phyloP scores from a whole-genome alignment of 768 basidiomycete species.

The Lactarius trivialis region DNA sequence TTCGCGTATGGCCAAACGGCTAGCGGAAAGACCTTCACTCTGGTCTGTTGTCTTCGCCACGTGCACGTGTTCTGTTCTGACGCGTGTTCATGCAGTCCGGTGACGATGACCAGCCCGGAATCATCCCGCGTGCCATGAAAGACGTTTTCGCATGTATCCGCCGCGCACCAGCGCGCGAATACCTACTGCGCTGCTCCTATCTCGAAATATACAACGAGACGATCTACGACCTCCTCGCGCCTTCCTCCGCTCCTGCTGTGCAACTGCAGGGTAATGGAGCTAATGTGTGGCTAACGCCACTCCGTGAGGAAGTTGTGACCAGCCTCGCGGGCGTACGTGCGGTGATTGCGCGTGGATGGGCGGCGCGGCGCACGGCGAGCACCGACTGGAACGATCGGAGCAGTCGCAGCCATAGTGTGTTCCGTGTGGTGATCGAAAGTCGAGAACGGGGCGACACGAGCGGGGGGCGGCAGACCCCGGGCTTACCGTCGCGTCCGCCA shows the following conservation, averaged over 20 bases:
- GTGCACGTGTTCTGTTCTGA: background rate
- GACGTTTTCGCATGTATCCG: slow-evolving; percentile 86
- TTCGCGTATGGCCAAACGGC: slow-evolving; percentile 94
- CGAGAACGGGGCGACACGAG: slow-evolving; percentile 58
- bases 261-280: slow-evolving; percentile 63
- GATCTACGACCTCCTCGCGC: slow-evolving; percentile 80
- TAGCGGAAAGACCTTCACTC: slow-evolving; percentile 67
- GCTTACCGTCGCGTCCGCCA: slow-evolving; percentile 33
- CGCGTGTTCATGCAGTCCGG: slow-evolving; percentile 43
- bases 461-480: slow-evolving; percentile 49
- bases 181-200: slow-evolving; percentile 92
- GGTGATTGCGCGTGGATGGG: slow-evolving; percentile 79
- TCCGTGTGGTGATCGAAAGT: slow-evolving; percentile 88
- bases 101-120: slow-evolving; percentile 78
- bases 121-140: slow-evolving; percentile 88
- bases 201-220: slow-evolving; percentile 97
- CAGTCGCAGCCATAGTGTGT: slow-evolving; percentile 91
- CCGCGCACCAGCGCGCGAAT: slow-evolving; percentile 72
- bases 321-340: slow-evolving; percentile 80
- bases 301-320: slow-evolving; percentile 91
- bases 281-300: slow-evolving; percentile 63
- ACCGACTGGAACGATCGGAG: slow-evolving; percentile 99
- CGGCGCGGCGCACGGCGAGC: slow-evolving; percentile 81
- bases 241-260: slow-evolving; percentile 51
- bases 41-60: slow-evolving; percentile 29